Conservation (phyloP, 2,329 filamentous ascomycete species). For the Pseudonectria foliicola region DNA sequence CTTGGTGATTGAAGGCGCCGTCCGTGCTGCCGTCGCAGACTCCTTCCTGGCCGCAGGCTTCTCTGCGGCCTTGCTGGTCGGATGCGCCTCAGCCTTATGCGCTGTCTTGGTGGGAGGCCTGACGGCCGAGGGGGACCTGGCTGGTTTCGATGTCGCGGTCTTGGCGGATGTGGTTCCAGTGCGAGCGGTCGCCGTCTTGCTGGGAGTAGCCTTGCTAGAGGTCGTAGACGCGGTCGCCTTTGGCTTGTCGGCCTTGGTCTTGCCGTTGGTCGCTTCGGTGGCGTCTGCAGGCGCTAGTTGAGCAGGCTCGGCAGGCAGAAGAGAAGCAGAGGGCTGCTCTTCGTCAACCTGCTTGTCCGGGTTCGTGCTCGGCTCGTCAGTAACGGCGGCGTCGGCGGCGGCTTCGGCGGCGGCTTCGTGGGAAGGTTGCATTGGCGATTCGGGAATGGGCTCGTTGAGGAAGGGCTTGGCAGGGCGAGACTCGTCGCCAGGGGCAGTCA, state of each 20-base stretch:
- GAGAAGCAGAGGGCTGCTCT: slow-evolving; percentile 23
- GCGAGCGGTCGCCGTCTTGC: slow-evolving; percentile 16
- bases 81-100: slow-evolving; percentile 23
- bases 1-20: slow-evolving; percentile 20
- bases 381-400: slow-evolving; percentile 17
- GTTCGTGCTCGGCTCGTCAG: slow-evolving; percentile 30
- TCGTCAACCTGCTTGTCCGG: slow-evolving; percentile 35
- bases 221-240: slow-evolving; percentile 11
- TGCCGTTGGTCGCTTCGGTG: slow-evolving; percentile 13
- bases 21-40: slow-evolving; percentile 17
- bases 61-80: slow-evolving; percentile 18
- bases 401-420: no score
- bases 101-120: slow-evolving; percentile 19
- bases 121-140: slow-evolving; percentile 15
- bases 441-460: slow-evolving; percentile 34
- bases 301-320: slow-evolving; percentile 7
- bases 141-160: slow-evolving; percentile 10
- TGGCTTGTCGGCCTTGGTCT: slow-evolving; percentile 18
- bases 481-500: slow-evolving; percentile 20
- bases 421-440: slow-evolving; percentile 30
- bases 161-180: slow-evolving; percentile 20
- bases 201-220: slow-evolving; percentile 7
- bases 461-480: slow-evolving; percentile 15
- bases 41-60: slow-evolving; percentile 28
- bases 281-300: slow-evolving; percentile 7